Conservation (phyloP, 1,139 yeast species). For the Eremothecium sinecaudum region DNA sequence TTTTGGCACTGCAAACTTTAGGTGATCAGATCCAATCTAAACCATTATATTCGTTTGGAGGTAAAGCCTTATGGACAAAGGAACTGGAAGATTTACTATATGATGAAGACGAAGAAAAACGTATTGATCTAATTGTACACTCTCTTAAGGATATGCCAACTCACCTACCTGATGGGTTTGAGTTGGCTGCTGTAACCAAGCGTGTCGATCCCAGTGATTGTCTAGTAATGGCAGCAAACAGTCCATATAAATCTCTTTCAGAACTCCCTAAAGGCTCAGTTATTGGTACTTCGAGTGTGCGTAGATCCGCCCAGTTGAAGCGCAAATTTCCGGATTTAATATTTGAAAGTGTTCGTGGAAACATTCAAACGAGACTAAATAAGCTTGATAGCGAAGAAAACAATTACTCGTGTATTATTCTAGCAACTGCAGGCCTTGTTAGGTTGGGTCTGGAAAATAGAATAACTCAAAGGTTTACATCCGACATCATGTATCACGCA, state of each 20-base stretch:
- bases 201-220: conserved; percentile 94
- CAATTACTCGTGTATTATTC: conserved; percentile 63
- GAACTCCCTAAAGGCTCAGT: conserved; percentile 80
- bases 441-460: conserved; percentile 64
- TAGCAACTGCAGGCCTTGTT: conserved; percentile 87
- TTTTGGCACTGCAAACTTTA: conserved; percentile 71
- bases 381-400: conserved; percentile 59
- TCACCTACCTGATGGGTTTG: conserved; percentile 77
- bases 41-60: conserved; percentile 91
- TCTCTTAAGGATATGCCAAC: conserved; percentile 96
- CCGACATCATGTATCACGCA: conserved; percentile 89
- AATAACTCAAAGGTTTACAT: conserved; percentile 58
- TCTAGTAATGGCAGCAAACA: conserved; percentile 63
- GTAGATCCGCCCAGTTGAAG: conserved; percentile 76
- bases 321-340: conserved; percentile 47
- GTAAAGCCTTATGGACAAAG: conserved; percentile 92
- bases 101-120: conserved; percentile 41
- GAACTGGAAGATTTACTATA: conserved; percentile 77
- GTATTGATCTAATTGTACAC: conserved; percentile 81
- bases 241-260: conserved; percentile 50
- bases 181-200: conserved; percentile 74
- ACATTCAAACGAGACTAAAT: conserved; percentile 67
- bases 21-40: conserved; percentile 82
- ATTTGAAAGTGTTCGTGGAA: conserved; percentile 82
- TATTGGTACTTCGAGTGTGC: conserved; percentile 89